Conservation (phyloP, 306 rosid genomes). For the Vigna angularis region DNA sequence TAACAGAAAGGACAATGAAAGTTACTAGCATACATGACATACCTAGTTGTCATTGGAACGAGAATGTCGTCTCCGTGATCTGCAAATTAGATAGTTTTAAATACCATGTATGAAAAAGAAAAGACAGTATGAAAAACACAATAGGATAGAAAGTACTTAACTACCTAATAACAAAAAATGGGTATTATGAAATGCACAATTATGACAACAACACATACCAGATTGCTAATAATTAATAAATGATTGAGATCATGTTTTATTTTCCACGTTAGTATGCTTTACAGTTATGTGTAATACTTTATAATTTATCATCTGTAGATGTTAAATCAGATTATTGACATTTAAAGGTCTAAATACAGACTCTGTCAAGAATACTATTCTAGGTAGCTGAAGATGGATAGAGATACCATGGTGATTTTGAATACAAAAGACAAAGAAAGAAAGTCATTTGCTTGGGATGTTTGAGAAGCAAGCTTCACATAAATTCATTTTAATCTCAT, state of each 20-base stretch:
- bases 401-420: background rate
- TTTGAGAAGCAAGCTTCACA: background rate
- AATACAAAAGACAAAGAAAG: background rate
- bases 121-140: no score
- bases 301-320: background rate
- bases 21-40: conserved; percentile 38
- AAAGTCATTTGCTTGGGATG: background rate
- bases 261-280: background rate
- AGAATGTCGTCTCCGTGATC: conserved; percentile 72
- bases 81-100: conserved; percentile 41
- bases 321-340: background rate
- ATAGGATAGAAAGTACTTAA: no score
- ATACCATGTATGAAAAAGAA: no score
- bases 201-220: no score
- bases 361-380: no score
- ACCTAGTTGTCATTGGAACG: conserved; percentile 83
- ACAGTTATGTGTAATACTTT: background rate
- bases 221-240: background rate
- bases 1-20: conserved; percentile 29
- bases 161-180: no score
- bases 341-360: background rate
- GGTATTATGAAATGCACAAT: no score
- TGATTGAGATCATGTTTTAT: background rate
- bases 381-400: background rate
- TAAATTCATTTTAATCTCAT: background rate